Evolutionary conservation across 345 rosid genomes (phyloP).

Genomic region (Cardamine chenopodiifolia): DNA sequence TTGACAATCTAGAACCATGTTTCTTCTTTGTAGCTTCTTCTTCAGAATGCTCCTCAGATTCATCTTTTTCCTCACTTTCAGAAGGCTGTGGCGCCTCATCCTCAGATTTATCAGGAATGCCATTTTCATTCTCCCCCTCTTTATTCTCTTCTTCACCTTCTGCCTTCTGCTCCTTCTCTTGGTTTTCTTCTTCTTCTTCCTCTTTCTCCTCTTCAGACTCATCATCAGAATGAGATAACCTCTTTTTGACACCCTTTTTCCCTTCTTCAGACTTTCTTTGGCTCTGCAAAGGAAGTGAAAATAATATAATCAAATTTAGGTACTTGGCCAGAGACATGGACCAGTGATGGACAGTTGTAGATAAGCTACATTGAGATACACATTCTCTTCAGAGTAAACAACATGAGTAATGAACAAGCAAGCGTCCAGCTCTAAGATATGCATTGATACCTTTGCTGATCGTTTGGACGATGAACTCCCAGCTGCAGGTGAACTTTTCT

Average conservation of each 20-base stretch:
- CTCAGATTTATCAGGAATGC: slow-evolving; percentile 40
- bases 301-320: slow-evolving; percentile 8
- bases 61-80: slow-evolving; percentile 67
- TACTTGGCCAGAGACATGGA: not conserved
- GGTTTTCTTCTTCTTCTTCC: slow-evolving; percentile 52
- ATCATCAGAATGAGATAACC: slow-evolving; percentile 56
- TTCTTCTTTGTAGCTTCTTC: slow-evolving; percentile 66
- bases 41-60: slow-evolving; percentile 64
- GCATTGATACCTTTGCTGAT: slow-evolving; percentile 38
- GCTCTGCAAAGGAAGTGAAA: slow-evolving; percentile 49
- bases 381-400: not conserved
- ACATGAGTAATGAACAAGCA: slow-evolving; percentile 1
- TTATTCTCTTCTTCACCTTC: slow-evolving; percentile 48
- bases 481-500: slow-evolving; percentile 48
- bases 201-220: slow-evolving; percentile 51
- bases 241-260: slow-evolving; percentile 47
- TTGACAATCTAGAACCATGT: slow-evolving; percentile 48
- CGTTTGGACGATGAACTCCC: slow-evolving; percentile 42
- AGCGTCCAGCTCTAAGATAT: not conserved
- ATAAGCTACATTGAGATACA: not conserved
- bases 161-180: slow-evolving; percentile 60
- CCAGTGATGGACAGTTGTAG: slow-evolving; percentile 3
- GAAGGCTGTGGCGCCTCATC: slow-evolving; percentile 56
- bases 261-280: slow-evolving; percentile 55
- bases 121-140: slow-evolving; percentile 67